A percentile compares a stretch with the other conserved stretches of the same genome.
Conservation (phyloP, 805 yeast species). For the Candida ulmi region DNA sequence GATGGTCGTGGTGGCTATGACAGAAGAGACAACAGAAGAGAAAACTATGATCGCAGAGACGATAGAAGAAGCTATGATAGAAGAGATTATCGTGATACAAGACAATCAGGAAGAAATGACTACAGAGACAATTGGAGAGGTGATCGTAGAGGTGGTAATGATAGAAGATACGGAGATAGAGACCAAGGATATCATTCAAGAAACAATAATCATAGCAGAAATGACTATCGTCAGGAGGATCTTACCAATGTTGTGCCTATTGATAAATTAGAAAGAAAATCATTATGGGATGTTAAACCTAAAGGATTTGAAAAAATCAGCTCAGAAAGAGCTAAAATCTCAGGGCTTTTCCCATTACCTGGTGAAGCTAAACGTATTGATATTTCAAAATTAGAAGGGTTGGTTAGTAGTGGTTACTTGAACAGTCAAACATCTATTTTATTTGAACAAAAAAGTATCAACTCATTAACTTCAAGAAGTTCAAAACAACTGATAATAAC, state of each 20-base stretch:
- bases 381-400: slow-evolving; percentile 25
- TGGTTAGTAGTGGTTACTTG: slow-evolving; percentile 25
- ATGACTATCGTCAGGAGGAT: slow-evolving; percentile 15
- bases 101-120: slow-evolving; percentile 1
- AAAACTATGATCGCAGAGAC: slow-evolving; percentile 1
- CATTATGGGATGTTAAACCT: slow-evolving; percentile 71
- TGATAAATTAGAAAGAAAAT: slow-evolving; percentile 42
- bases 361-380: slow-evolving; percentile 44
- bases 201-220: slow-evolving; percentile 4
- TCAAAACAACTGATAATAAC: slow-evolving; percentile 24
- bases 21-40: neutral
- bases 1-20: neutral
- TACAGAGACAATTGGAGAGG: slow-evolving; percentile 4
- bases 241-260: slow-evolving; percentile 40
- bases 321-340: slow-evolving; percentile 70
- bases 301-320: slow-evolving; percentile 68
- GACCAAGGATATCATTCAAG: slow-evolving; percentile 3
- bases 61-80: slow-evolving; percentile 1
- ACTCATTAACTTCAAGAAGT: slow-evolving; percentile 21
- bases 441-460: slow-evolving; percentile 27
- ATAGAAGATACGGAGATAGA: slow-evolving; percentile 4
- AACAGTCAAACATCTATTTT: slow-evolving; percentile 27
- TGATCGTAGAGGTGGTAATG: too few species aligned
- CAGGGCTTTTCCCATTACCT: slow-evolving; percentile 75
- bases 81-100: neutral